These are phyloP conservation scores for Gossypium mustelinum DNA, from an alignment of 345 rosid species.

Conservation along the genomic window DNA sequence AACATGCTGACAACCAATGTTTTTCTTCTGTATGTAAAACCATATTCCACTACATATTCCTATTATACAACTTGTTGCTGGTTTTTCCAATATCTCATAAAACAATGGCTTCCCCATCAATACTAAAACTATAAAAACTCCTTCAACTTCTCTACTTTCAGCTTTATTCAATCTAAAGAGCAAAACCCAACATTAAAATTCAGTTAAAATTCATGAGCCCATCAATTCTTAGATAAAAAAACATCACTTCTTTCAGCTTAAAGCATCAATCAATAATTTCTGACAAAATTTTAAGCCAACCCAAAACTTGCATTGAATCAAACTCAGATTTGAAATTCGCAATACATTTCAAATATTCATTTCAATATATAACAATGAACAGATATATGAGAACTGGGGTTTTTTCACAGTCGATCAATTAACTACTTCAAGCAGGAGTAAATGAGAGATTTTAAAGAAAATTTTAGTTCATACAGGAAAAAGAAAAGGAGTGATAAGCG, in stretches of 20 bases:
- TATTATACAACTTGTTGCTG: constrained; percentile 75
- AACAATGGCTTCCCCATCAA: constrained; percentile 79
- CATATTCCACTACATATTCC: constrained; percentile 69
- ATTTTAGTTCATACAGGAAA: not conserved
- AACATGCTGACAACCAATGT: constrained; percentile 82
- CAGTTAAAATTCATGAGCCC: not conserved
- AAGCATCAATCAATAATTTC: not conserved
- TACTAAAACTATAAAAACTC: not conserved
- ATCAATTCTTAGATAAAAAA: not conserved
- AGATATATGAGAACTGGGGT: not conserved
- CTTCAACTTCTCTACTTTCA: not conserved
- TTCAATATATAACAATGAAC: not conserved
- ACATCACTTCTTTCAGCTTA: not conserved
- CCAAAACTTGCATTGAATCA: not conserved
- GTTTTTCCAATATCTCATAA: constrained; percentile 78
- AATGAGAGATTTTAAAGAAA: not conserved
- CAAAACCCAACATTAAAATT: constrained; percentile 4
- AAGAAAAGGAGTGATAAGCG: not conserved
- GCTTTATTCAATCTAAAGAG: not conserved
- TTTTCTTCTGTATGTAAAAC: constrained; percentile 88
- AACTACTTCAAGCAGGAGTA: not conserved
- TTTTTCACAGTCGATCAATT: constrained; percentile 4
- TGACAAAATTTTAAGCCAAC: not conserved
- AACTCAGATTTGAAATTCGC: constrained; percentile 4
- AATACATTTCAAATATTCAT: not conserved